A percentile compares a stretch with the other conserved stretches of the same genome.
Conservation (phyloP, 805 yeast species). For the Sugiyamaella marilandica region DNA sequence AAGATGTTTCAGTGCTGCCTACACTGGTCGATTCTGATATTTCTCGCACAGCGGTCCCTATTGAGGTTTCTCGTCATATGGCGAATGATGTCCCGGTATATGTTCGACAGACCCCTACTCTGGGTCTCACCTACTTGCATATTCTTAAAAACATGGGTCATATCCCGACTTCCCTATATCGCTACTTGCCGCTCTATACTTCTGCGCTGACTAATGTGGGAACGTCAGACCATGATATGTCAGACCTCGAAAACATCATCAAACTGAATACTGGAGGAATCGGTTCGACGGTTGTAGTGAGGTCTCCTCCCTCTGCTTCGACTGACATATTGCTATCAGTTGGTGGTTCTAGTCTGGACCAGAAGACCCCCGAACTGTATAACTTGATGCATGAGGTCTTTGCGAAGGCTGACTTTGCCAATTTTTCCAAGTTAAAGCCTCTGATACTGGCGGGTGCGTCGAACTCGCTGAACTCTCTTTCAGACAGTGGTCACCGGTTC, state of each 20-base stretch:
- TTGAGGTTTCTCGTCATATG: neutral
- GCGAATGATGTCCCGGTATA: constrained; percentile 19
- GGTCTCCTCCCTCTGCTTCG: constrained; percentile 43
- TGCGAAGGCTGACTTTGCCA: constrained; percentile 58
- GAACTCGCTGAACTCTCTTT: constrained; percentile 71
- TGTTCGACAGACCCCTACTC: constrained; percentile 33
- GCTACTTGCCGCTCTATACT: constrained; percentile 70
- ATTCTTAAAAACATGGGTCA: constrained; percentile 56
- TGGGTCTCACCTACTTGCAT: constrained; percentile 70
- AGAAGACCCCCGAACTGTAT: constrained; percentile 56
- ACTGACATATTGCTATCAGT: constrained; percentile 53
- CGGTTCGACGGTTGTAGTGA: constrained; percentile 53
- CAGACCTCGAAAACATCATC: constrained; percentile 79
- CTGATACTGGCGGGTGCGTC: constrained; percentile 70
- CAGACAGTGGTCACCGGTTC: constrained; percentile 83
- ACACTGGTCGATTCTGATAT: constrained; percentile 72
- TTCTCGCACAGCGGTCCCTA: constrained; percentile 31
- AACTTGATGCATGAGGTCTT: constrained; percentile 68
- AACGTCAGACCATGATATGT: constrained; percentile 64
- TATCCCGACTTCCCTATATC: constrained; percentile 58
- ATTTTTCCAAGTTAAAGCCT: constrained; percentile 63
- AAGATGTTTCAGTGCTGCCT: constrained; percentile 77
- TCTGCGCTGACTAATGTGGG: constrained; percentile 83
- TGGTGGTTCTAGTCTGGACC: constrained; percentile 65
- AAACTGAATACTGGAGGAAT: constrained; percentile 83